Evolutionary conservation across 1,139 yeast species (phyloP).

Genomic region (Geotrichum bryndzae): DNA sequence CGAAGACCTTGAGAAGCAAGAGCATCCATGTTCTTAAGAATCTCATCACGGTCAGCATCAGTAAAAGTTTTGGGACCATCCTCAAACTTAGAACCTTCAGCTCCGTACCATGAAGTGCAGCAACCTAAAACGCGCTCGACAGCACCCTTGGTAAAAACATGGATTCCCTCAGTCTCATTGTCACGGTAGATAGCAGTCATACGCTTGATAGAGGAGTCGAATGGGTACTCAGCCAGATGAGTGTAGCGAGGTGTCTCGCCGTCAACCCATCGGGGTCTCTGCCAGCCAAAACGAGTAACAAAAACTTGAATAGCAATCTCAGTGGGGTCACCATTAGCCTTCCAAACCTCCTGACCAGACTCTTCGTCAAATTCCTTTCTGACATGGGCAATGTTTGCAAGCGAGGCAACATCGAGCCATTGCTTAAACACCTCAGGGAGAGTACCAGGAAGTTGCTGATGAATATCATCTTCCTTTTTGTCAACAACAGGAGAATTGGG

Average conservation of each 20-base stretch:
- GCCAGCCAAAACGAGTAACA: constrained; percentile 49
- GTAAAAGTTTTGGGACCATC: constrained; percentile 34
- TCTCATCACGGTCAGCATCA: constrained; percentile 38
- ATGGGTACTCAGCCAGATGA: constrained; percentile 65
- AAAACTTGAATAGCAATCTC: constrained; percentile 79
- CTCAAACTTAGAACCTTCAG: constrained; percentile 12
- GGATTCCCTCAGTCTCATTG: constrained; percentile 33
- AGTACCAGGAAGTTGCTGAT: constrained; percentile 11
- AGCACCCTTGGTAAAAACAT: constrained; percentile 67
- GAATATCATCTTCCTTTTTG: constrained; percentile 23
- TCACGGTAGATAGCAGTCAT: constrained; percentile 59
- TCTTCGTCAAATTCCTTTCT: constrained; percentile 37
- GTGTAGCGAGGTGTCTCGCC: constrained; percentile 28
- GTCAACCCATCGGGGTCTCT: constrained; percentile 43
- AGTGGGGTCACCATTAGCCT: constrained; percentile 79
- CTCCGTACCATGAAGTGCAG: constrained; percentile 48
- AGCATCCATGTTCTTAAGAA: constrained; percentile 56
- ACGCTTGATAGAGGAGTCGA: constrained; percentile 70
- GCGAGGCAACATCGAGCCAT: constrained; percentile 57
- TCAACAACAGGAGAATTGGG: constrained; percentile 39
- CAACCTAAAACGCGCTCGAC: constrained; percentile 62
- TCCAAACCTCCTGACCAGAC: constrained; percentile 46
- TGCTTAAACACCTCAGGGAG: constrained; percentile 26
- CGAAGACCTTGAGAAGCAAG: constrained; percentile 67
- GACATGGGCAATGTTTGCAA: constrained; percentile 69